A percentile compares a stretch with the other conserved stretches of the same genome.
phyloP scores from a whole-genome alignment of 768 basidiomycete species.

The Rickenella mellea region DNA sequence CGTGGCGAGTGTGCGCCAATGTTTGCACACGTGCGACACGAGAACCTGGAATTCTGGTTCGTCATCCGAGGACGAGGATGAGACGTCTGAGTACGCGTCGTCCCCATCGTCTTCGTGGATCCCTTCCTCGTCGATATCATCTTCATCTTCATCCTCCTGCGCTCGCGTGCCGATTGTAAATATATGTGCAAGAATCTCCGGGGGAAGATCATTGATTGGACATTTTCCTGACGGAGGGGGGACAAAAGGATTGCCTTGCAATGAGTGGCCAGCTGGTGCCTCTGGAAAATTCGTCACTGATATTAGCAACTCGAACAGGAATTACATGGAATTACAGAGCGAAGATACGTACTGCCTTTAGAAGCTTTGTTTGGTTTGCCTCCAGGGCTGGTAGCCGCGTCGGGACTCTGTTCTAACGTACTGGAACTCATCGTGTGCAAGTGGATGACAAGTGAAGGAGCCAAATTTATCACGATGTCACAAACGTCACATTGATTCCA shows the following conservation, averaged over 20 bases:
- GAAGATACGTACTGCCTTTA: no score
- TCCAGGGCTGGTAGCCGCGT: no score
- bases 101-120: background rate
- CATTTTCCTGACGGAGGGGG: conserved; percentile 33
- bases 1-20: conserved; percentile 47
- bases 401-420: no score
- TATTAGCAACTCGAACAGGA: no score
- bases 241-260: conserved; percentile 39
- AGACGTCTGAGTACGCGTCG: conserved; percentile 10
- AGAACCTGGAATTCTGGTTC: conserved; percentile 35
- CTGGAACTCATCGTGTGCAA: no score
- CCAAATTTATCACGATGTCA: no score
- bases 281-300: no score
- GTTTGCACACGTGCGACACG: conserved; percentile 52
- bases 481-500: no score
- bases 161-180: conserved; percentile 34
- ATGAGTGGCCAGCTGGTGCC: no score
- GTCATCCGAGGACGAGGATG: conserved; percentile 24
- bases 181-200: conserved; percentile 47
- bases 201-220: conserved; percentile 43
- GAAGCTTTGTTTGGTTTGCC: no score
- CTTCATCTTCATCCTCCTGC: conserved; percentile 3
- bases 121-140: background rate
- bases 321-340: no score
- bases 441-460: no score